phyloP scores from a whole-genome alignment of 2,329 filamentous ascomycete genomes.

The Cordyceps javanica region DNA sequence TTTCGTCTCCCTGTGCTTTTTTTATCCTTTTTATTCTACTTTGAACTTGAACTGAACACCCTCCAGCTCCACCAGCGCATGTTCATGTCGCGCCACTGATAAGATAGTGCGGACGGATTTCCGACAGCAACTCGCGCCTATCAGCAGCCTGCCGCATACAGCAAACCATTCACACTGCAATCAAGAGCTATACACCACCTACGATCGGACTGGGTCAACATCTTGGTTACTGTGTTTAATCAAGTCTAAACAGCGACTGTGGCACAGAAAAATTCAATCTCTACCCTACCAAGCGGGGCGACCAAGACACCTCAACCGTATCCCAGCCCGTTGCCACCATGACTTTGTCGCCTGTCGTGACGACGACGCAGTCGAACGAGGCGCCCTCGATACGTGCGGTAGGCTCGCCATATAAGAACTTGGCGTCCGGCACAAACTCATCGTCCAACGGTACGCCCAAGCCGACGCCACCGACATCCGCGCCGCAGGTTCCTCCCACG shows the following conservation, averaged over 20 bases:
- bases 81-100: not conserved
- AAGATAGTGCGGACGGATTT: not conserved
- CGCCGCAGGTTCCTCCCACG: constrained; percentile 29
- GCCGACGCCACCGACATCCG: constrained; percentile 24
- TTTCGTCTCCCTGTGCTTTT: too few relatives aligned
- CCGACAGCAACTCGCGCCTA: not conserved
- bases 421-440: constrained; percentile 27
- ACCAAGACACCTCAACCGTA: not conserved
- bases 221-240: not conserved
- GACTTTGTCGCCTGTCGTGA: constrained; percentile 42
- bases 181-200: not conserved
- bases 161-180: not conserved
- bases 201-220: not conserved
- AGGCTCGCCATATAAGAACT: constrained; percentile 40
- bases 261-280: too few relatives aligned
- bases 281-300: too few relatives aligned
- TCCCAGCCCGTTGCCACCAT: constrained; percentile 24
- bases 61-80: too few relatives aligned
- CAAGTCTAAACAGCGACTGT: too few relatives aligned
- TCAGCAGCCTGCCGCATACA: not conserved
- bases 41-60: too few relatives aligned
- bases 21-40: too few relatives aligned
- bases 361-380: constrained; percentile 29
- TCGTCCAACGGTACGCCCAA: constrained; percentile 42
- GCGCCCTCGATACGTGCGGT: constrained; percentile 24